These are phyloP conservation scores for Cyclotella baltica DNA, from an alignment of 108 stramenopile genomes.

Conservation along the genomic window DNA sequence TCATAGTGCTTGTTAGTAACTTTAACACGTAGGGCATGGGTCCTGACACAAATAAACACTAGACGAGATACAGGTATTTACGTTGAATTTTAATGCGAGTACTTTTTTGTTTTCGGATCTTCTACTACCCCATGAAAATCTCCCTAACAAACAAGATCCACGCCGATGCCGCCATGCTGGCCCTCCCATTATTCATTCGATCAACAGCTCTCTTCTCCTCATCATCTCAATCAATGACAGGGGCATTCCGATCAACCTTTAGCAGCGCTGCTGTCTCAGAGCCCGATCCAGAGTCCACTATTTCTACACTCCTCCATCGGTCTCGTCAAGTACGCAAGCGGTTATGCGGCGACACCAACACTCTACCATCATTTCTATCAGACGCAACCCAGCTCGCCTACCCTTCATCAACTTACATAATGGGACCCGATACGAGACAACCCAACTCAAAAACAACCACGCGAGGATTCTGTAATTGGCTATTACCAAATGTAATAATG, in stretches of 20 bases:
- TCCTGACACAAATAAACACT: no score
- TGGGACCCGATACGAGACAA: conserved; percentile 13
- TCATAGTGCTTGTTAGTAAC: no score
- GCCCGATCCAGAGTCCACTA: not conserved
- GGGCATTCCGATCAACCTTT: not conserved
- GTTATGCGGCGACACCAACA: no score
- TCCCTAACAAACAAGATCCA: no score
- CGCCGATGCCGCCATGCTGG: not conserved
- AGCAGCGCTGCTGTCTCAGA: no score
- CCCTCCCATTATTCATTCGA: not conserved
- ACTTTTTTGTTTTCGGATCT: no score
- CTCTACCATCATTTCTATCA: conserved; percentile 31
- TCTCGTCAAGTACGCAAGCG: no score
- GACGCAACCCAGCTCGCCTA: conserved; percentile 42
- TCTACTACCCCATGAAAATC: not conserved
- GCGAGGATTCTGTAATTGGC: conserved; percentile 77
- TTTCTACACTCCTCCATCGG: not conserved
- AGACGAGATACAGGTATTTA: no score
- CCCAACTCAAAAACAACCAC: not conserved
- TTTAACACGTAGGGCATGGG: no score
- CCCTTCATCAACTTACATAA: conserved; percentile 42
- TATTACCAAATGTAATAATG: conserved; percentile 69
- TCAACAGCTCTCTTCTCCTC: not conserved
- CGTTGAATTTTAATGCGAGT: no score
- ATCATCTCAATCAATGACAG: not conserved